Base-by-base conservation (phyloP, 805 yeast genomes). In the Starmerella vitae region DNA sequence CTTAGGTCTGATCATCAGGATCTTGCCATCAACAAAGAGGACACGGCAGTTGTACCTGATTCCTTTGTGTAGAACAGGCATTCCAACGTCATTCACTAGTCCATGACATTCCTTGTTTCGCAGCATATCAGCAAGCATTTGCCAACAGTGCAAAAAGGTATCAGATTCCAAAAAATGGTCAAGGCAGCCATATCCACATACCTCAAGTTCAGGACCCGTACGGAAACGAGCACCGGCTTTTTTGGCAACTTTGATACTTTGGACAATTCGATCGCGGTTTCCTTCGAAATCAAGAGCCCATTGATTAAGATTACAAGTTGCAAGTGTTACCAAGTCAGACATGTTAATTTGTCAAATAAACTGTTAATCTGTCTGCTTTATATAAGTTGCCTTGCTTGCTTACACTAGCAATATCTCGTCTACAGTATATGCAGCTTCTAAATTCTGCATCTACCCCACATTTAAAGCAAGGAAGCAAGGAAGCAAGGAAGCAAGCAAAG, bases 271-370 rank as follows among this genome's bases (percentile, higher is more conserved):
- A 55, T 86, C 94, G 38, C 95, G 69, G 60, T 91, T 91, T 4
- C 98, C 99, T 59, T 88, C 97, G 59, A 84, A 91, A 58, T 91
- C 99, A 39, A 91, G 67, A 0, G 98, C 95, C 99, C 99, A 91
- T 70, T 91, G 99, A 63, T 91, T 91, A 47, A 91, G 68, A 52
- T 86, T 84, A 61, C 97, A 88, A 1, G 97, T 86, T 1, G 97
- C 86, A 27, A 88, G 65, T 0, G 96, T 88, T 34, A 86, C 76
- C 41, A 79, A 69, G 39, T 83, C 91, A 1, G 93, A 86, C 95
- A 86, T 86, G 24, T 10, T 19, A 20, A 8, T 5, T 6, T 9
- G 27, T 24, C 27, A n/a, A n/a, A n/a, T n/a, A n/a, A n/a, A n/a
- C n/a, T 10, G 34, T 13, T 8, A n/a, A 17, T 9, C 14, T 19